These are phyloP conservation scores for Colletotrichum sp. DNA, from an alignment of 2,329 filamentous ascomycete genomes.

Conservation along the genomic window DNA sequence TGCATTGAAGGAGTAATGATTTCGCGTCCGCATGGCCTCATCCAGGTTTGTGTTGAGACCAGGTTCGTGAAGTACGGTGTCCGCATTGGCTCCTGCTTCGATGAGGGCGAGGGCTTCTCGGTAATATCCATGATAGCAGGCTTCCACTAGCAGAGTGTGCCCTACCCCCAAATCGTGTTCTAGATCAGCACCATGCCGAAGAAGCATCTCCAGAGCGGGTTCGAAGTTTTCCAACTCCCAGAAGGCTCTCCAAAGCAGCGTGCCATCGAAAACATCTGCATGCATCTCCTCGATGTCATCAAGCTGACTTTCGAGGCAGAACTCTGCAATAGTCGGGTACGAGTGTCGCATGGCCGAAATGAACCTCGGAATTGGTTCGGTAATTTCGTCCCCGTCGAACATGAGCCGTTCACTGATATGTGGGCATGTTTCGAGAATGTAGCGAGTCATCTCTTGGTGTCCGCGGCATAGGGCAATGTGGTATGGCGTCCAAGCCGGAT, in stretches of 20 bases:
- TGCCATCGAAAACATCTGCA: neutral
- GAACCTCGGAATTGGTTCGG: fast-evolving
- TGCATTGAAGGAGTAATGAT: neutral
- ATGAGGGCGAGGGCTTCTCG: neutral
- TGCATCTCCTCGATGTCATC: neutral
- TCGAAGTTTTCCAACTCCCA: neutral
- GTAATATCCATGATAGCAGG: neutral
- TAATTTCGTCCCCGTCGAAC: fast-evolving
- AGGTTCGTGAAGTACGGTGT: neutral
- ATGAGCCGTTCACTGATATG: neutral
- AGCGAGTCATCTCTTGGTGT: neutral
- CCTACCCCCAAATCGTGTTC: neutral
- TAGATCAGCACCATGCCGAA: neutral
- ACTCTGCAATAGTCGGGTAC: fast-evolving
- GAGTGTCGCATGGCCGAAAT: neutral
- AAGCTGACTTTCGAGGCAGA: neutral
- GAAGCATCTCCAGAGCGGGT: neutral
- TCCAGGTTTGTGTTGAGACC: neutral
- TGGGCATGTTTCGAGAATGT: neutral
- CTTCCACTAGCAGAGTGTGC: neutral
- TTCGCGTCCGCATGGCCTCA: fast-evolving
- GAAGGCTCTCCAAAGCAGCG: neutral
- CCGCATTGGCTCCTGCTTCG: neutral
- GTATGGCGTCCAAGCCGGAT: neutral
- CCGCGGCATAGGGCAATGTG: neutral